Evolutionary conservation across 163 green algal species (phyloP), one percentile per base, ranked within the genome.

Genomic region (Chlamydomonas reinhardtii): DNA sequence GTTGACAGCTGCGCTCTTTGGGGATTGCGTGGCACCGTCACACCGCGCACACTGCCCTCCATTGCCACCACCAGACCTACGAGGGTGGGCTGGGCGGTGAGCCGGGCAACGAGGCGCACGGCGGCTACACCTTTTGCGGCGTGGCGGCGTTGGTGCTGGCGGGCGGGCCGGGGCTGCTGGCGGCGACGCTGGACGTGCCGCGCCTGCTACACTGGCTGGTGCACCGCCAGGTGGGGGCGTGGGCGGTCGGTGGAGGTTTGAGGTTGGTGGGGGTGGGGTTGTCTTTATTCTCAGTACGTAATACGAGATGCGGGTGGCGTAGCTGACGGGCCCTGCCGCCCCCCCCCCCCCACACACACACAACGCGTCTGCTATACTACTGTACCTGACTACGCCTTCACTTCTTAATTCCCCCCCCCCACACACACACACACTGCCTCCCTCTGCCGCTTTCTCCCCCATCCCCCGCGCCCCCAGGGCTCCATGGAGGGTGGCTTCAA

Each of bases 41-140:
- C n/a, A n/a, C n/a, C n/a, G n/a, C n/a, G n/a, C n/a, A 48, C 39
- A 14, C 5, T 14, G 11, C 48, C 48, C 48, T 19, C 48, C 48
- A 9, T 12, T 14, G 39, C 48, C 5, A 22, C 48, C 14, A 8
- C 43, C 94, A 98, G 93, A 98, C 95, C 24, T 96, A 96, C 74
- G 94, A 97, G 81, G 98, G 98, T 19, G 98, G 98, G 22, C 82
- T 99, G 16, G 98, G 96, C 4, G 98, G 98, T 6, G 97, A 99
- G 92, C 98, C 98, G 14, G 95, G 96, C 75, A 98, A 97, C 88
- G 98, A 99, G 90, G 98, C 97, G 0, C 98, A 99, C 89, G 98
- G 98, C 27, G 98, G 98, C 43, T 99, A 99, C 95, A 98, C 97
- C 31, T 99, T 96, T 85, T 99, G 98, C 83, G 98, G 94, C 34